These are phyloP conservation scores for Thermochaetoides dissita DNA, from an alignment of 2,329 filamentous ascomycete species.

Conservation along the genomic window DNA sequence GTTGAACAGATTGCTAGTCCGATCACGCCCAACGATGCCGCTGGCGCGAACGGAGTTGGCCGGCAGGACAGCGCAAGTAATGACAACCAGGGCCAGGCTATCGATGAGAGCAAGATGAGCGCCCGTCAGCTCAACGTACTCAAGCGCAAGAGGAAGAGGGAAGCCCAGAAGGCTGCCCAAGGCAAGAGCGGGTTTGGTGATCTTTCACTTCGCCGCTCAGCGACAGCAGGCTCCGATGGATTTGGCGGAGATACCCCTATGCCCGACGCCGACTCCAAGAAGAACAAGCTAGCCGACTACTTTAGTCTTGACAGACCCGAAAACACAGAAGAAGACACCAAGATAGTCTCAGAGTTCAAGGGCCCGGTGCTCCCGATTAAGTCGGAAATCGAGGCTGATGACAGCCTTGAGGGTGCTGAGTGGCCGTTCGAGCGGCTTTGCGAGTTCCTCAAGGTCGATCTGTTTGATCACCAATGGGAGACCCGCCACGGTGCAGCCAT, in stretches of 20 bases:
- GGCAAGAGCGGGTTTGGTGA: conserved; percentile 86
- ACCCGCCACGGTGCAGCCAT: conserved; percentile 91
- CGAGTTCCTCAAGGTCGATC: conserved; percentile 82
- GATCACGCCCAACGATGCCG: conserved; percentile 30
- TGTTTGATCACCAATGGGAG: conserved; percentile 92
- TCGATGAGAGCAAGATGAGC: conserved; percentile 63
- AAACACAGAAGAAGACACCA: conserved; percentile 74
- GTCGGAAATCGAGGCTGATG: conserved; percentile 67
- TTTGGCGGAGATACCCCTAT: conserved; percentile 46
- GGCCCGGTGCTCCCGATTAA: conserved; percentile 69
- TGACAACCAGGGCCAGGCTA: conserved; percentile 24
- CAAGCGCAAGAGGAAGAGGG: conserved; percentile 84
- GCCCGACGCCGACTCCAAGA: conserved; percentile 37
- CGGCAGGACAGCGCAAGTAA: conserved; percentile 21
- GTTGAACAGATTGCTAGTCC: conserved; percentile 42
- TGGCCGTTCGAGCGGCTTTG: conserved; percentile 94
- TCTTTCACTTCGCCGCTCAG: conserved; percentile 53
- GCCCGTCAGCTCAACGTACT: conserved; percentile 88
- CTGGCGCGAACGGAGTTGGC: conserved; percentile 18
- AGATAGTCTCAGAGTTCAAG: conserved; percentile 92
- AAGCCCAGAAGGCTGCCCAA: conserved; percentile 70
- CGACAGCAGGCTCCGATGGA: conserved; percentile 47
- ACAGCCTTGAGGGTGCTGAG: conserved; percentile 62
- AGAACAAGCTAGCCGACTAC: conserved; percentile 61
- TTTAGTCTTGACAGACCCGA: conserved; percentile 73